Evolutionary conservation across 257 asterid genomes (phyloP).

Genomic region (Solanum lycopersicoides): DNA sequence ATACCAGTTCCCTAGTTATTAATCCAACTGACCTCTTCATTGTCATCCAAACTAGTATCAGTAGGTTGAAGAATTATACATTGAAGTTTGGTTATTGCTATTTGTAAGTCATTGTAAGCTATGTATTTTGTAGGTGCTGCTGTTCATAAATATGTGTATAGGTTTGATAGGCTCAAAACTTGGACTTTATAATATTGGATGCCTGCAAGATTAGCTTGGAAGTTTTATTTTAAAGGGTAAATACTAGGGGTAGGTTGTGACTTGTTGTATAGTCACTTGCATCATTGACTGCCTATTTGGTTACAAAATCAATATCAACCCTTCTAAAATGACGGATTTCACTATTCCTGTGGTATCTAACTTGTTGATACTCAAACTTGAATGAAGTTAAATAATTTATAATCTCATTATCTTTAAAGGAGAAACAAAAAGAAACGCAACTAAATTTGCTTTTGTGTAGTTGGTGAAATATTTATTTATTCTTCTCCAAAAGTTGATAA

Average conservation of each 20-base stretch:
- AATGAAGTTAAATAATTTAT: not conserved
- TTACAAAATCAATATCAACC: not conserved
- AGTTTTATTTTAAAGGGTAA: not conserved
- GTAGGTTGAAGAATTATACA: not conserved
- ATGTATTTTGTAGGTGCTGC: not conserved
- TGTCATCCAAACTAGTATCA: not conserved
- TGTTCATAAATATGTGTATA: not conserved
- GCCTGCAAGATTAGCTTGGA: not conserved
- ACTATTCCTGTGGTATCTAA: not conserved
- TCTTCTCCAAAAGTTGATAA: not conserved
- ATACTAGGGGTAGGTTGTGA: not conserved
- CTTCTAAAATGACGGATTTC: not conserved
- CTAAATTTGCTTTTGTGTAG: not conserved
- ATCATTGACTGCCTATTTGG: not conserved
- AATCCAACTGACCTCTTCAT: not conserved
- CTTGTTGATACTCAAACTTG: not conserved
- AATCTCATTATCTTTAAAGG: not conserved
- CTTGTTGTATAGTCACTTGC: not conserved
- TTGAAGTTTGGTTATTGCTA: not conserved
- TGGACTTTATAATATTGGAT: not conserved
- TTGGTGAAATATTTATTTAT: not conserved
- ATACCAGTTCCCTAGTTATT: conserved; percentile 16
- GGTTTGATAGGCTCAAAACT: not conserved
- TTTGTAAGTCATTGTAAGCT: not conserved
- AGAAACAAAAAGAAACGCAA: not conserved